Conservation (phyloP, 176 grass and related monocot genomes). For the Oryza meyeriana region DNA sequence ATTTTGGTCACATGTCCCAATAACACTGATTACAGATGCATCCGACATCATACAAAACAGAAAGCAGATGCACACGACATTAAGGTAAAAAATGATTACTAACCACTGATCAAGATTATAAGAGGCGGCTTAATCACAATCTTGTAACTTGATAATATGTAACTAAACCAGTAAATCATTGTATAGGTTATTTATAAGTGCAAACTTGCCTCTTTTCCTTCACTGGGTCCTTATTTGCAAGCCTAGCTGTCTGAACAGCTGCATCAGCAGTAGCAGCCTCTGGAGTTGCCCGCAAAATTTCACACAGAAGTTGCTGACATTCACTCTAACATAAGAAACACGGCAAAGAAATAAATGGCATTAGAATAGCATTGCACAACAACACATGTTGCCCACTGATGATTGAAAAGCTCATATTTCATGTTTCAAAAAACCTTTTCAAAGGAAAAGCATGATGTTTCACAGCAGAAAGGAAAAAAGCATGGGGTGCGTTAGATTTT, state of each 20-base stretch:
- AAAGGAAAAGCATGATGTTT: slow-evolving; percentile 3
- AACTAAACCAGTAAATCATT: slow-evolving; percentile 14
- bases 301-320: slow-evolving; percentile 97
- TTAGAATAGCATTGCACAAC: slow-evolving; percentile 30
- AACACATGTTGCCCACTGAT: neutral
- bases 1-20: too few species aligned
- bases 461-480: slow-evolving; percentile 8
- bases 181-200: slow-evolving; percentile 20
- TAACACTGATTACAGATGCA: too few species aligned
- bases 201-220: slow-evolving; percentile 92
- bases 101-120: neutral
- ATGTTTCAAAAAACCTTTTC: slow-evolving; percentile 22
- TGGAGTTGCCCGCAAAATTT: slow-evolving; percentile 95
- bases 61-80: neutral
- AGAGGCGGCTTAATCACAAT: slow-evolving; percentile 6
- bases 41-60: neutral
- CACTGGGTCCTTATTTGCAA: slow-evolving; percentile 85
- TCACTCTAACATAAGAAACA: slow-evolving; percentile 70
- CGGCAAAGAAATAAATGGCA: slow-evolving; percentile 18
- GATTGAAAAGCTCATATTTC: slow-evolving; percentile 15
- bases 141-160: slow-evolving; percentile 6
- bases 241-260: slow-evolving; percentile 93
- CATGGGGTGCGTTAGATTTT: neutral
- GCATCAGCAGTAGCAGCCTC: slow-evolving; percentile 98
- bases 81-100: slow-evolving; percentile 13